Percentiles rank a stretch among this genome's conserved stretches.
Evolutionary conservation across 176 grass and related monocot species (phyloP).

Genomic region (Oryza brachyantha): DNA sequence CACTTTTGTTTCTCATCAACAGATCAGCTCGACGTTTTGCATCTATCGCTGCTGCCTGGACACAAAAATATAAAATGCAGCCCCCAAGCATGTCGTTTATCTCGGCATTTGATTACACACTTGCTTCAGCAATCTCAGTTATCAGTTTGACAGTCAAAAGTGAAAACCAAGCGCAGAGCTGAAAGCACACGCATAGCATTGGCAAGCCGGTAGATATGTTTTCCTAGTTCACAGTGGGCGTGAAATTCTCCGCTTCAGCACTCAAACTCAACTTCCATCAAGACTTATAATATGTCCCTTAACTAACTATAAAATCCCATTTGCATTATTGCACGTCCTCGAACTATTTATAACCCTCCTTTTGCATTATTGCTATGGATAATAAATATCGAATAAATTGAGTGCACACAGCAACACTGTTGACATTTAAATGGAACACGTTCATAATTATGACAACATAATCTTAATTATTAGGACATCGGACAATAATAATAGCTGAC

Average conservation of each 20-base stretch:
- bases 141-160: conserved; percentile 64
- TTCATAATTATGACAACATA: background rate
- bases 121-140: conserved; percentile 55
- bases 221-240: conserved; percentile 58
- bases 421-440: background rate
- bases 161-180: conserved; percentile 77
- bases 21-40: conserved; percentile 52
- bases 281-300: background rate
- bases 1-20: conserved; percentile 47
- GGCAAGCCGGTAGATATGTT: conserved; percentile 74
- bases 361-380: conserved; percentile 22
- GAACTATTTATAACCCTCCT: background rate
- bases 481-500: background rate
- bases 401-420: background rate
- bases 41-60: conserved; percentile 68
- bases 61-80: conserved; percentile 81
- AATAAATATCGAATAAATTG: background rate
- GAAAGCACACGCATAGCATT: conserved; percentile 72
- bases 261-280: conserved; percentile 21
- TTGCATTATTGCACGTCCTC: conserved; percentile 21
- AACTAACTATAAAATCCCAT: background rate
- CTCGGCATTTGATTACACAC: conserved; percentile 44
- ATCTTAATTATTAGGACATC: background rate
- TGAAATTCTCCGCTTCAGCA: conserved; percentile 31
- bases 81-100: conserved; percentile 76